These are phyloP conservation scores for Ormosia semicastrata DNA, from an alignment of 306 rosid genomes.

Conservation along the genomic window DNA sequence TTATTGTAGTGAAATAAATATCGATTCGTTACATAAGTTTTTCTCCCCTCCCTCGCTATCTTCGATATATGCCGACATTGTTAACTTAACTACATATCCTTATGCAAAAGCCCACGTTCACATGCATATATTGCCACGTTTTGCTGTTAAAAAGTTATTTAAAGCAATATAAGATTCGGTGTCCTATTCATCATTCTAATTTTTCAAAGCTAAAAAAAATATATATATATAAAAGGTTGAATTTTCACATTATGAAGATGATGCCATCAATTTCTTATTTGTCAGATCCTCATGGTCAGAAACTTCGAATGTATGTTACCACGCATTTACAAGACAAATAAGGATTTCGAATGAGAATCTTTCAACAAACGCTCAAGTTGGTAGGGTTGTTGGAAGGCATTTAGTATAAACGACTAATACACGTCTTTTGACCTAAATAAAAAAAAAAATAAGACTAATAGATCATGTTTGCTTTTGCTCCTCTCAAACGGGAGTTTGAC, in stretches of 20 bases:
- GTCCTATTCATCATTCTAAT: not conserved
- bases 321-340: no score
- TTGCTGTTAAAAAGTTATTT: not conserved
- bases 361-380: not conserved
- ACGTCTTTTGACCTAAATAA: no score
- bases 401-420: not conserved
- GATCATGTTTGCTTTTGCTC: no score
- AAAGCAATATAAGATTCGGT: no score
- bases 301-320: no score
- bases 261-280: not conserved
- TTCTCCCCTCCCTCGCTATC: no score
- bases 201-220: not conserved
- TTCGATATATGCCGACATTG: no score
- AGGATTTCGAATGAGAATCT: not conserved
- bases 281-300: no score
- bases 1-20: no score
- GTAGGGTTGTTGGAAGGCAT: not conserved
- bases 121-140: not conserved
- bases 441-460: no score
- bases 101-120: not conserved
- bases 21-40: no score
- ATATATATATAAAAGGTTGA: not conserved
- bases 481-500: no score
- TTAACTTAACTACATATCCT: not conserved
- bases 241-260: not conserved